Conservation (phyloP, 345 rosid genomes). For the Pugionium dolabratum region DNA sequence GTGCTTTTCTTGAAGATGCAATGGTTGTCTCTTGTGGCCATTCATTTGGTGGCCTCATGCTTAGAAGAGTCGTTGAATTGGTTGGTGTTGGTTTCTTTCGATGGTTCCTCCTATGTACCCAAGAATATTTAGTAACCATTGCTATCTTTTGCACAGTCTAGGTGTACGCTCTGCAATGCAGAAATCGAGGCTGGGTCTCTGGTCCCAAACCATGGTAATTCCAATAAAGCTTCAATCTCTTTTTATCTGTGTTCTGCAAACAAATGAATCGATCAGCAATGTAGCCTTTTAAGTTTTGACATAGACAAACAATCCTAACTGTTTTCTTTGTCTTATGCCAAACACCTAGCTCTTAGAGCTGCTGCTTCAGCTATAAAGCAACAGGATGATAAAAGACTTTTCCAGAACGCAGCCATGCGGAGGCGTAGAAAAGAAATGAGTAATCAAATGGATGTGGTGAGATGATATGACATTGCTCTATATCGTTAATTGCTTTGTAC, state of each 20-base stretch:
- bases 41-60: constrained; percentile 97
- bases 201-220: constrained; percentile 84
- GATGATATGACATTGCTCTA: constrained; percentile 58
- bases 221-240: constrained; percentile 29
- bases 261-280: neutral
- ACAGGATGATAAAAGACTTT: constrained; percentile 86
- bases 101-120: constrained; percentile 24
- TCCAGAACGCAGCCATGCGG: constrained; percentile 87
- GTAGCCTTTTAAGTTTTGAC: constrained; percentile 18
- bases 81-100: constrained; percentile 47
- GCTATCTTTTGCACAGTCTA: constrained; percentile 68
- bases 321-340: constrained; percentile 2
- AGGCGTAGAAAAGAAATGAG: constrained; percentile 93
- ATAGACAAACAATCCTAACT: constrained; percentile 17
- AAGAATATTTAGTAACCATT: constrained; percentile 38
- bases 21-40: constrained; percentile 91
- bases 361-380: constrained; percentile 89
- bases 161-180: constrained; percentile 86
- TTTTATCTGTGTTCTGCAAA: constrained; percentile 13
- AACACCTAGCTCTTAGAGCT: constrained; percentile 83
- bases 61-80: constrained; percentile 79
- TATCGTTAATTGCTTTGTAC: constrained; percentile 12
- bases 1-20: constrained; percentile 98
- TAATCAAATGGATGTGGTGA: constrained; percentile 68
- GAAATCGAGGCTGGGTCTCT: constrained; percentile 70